Evolutionary conservation across 2,329 filamentous ascomycete genomes (phyloP).

Genomic region (Epicoccum nigrum): DNA sequence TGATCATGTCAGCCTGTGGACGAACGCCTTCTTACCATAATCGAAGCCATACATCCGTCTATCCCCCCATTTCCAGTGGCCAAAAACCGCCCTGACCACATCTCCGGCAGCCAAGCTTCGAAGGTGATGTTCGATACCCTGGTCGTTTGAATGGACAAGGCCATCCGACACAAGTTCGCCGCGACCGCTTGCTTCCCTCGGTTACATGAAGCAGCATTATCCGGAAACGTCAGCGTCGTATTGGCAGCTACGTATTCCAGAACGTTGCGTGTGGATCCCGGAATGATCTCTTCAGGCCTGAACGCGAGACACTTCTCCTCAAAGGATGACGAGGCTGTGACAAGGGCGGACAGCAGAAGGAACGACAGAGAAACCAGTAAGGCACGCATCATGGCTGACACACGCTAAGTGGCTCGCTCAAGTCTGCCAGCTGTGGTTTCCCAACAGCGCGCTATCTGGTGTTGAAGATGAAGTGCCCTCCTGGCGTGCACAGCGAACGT

Average conservation of each 20-base stretch:
- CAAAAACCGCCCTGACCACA: conserved; percentile 50
- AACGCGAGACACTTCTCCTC: conserved; percentile 29
- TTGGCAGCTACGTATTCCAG: conserved; percentile 45
- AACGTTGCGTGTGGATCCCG: conserved; percentile 25
- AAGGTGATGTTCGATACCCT: conserved; percentile 49
- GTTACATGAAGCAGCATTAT: conserved; percentile 47
- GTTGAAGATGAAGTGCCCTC: neutral
- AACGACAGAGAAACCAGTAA: conserved; percentile 6
- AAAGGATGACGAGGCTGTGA: conserved; percentile 10
- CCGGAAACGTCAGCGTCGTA: conserved; percentile 48
- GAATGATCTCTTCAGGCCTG: conserved; percentile 21
- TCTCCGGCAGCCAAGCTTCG: conserved; percentile 47
- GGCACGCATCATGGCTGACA: conserved; percentile 9
- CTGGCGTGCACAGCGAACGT: neutral
- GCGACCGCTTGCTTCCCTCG: conserved; percentile 44
- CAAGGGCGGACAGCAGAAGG: conserved; percentile 1
- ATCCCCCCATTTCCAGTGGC: conserved; percentile 52
- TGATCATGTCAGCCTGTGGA: conserved; percentile 19
- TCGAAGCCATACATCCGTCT: conserved; percentile 46
- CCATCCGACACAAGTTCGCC: conserved; percentile 51
- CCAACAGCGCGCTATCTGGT: neutral
- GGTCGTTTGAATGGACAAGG: conserved; percentile 52
- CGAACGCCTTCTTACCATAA: neutral
- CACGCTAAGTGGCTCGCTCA: neutral
- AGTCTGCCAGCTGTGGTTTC: neutral